These are phyloP conservation scores for Kwoniella heveanensis DNA, from an alignment of 768 basidiomycete genomes.

Conservation along the genomic window DNA sequence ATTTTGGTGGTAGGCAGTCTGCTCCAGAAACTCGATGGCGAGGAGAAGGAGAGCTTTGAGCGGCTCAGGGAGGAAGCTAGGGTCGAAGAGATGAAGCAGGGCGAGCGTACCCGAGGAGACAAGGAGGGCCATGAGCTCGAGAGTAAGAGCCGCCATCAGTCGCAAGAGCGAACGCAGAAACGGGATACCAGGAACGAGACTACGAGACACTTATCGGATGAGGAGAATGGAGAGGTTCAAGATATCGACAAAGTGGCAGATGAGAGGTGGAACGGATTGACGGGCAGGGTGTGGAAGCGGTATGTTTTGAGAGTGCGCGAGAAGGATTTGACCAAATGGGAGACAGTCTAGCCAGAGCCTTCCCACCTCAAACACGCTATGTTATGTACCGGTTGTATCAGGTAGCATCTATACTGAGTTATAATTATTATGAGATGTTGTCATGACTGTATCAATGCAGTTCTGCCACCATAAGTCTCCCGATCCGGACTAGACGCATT, in stretches of 20 bases:
- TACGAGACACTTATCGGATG: neutral
- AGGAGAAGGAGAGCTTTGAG: slow-evolving; percentile 46
- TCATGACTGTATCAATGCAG: no score
- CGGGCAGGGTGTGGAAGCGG: slow-evolving; percentile 21
- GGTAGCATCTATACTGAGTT: neutral
- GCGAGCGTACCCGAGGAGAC: no score
- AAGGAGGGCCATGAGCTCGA: neutral
- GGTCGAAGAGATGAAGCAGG: neutral
- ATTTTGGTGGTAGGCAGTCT: slow-evolving; percentile 47
- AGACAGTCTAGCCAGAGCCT: neutral
- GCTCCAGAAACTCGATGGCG: slow-evolving; percentile 49
- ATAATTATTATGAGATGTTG: neutral
- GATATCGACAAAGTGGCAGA: slow-evolving; percentile 27
- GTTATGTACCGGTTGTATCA: neutral
- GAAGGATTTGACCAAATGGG: slow-evolving; percentile 19
- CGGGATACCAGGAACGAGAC: neutral
- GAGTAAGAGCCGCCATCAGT: neutral
- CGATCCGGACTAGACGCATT: no score
- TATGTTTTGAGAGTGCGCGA: slow-evolving; percentile 22
- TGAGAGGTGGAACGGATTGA: slow-evolving; percentile 28
- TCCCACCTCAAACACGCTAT: neutral
- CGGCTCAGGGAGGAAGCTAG: slow-evolving; percentile 25
- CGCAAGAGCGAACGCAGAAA: neutral
- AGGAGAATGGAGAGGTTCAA: neutral
- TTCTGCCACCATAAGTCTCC: no score